Evolutionary conservation across 2,329 filamentous ascomycete species (phyloP).

Genomic region (Grosmannia huntii): DNA sequence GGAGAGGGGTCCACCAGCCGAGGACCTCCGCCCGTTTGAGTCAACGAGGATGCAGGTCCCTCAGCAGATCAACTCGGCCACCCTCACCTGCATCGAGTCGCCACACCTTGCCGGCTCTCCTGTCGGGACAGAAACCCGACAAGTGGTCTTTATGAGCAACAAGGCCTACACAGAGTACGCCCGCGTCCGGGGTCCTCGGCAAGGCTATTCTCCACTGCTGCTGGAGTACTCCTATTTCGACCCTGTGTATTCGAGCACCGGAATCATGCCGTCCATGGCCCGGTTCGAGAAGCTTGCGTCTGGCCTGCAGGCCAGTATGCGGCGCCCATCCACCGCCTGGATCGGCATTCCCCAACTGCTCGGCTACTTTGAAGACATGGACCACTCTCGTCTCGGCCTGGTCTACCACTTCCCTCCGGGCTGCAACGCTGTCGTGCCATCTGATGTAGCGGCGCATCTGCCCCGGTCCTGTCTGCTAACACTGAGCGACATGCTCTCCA

Average conservation of each 20-base stretch:
- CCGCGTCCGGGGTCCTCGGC: conserved; percentile 22
- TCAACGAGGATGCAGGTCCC: conserved; percentile 49
- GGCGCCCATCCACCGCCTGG: conserved; percentile 38
- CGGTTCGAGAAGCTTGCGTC: conserved; percentile 50
- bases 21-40: conserved; percentile 40
- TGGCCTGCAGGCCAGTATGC: conserved; percentile 36
- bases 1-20: conserved; percentile 20
- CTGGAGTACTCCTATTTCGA: conserved; percentile 60
- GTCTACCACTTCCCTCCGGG: conserved; percentile 60
- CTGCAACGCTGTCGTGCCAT: conserved; percentile 39
- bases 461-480: conserved; percentile 39
- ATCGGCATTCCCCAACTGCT: conserved; percentile 48
- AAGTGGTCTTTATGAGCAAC: conserved; percentile 39
- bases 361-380: conserved; percentile 64
- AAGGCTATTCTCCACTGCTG: conserved; percentile 44
- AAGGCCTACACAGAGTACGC: conserved; percentile 37
- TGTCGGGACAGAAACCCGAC: conserved; percentile 22
- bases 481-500: conserved; percentile 38
- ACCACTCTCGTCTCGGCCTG: conserved; percentile 56
- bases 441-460: conserved; percentile 14
- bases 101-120: neutral
- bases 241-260: conserved; percentile 47
- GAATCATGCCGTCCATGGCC: conserved; percentile 51
- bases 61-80: conserved; percentile 42
- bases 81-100: conserved; percentile 31